phyloP scores from a whole-genome alignment of 257 asterid genomes.

The Datura wrightii region DNA sequence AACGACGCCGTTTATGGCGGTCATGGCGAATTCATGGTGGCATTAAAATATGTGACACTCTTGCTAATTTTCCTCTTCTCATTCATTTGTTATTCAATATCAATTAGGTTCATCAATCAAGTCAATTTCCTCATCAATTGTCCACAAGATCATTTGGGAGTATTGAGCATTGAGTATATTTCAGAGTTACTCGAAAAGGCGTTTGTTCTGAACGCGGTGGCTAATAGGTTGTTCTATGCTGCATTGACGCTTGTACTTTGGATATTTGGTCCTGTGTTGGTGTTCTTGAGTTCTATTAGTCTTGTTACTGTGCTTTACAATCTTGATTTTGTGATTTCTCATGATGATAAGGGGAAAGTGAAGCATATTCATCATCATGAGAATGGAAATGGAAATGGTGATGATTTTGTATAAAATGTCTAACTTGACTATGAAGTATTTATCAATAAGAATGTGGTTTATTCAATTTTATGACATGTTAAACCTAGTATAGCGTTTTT shows the following conservation, averaged over 20 bases:
- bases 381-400: constrained; percentile 30
- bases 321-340: constrained; percentile 59
- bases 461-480: not conserved
- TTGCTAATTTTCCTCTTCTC: constrained; percentile 74
- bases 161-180: constrained; percentile 65
- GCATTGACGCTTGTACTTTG: constrained; percentile 82
- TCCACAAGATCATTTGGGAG: constrained; percentile 51
- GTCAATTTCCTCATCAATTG: constrained; percentile 86
- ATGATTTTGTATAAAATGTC: not conserved
- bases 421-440: not conserved
- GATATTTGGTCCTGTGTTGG: constrained; percentile 94
- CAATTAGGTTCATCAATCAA: constrained; percentile 81
- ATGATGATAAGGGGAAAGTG: constrained; percentile 41
- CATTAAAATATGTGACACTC: constrained; percentile 73
- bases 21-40: constrained; percentile 91
- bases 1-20: constrained; percentile 82
- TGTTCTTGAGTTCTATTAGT: constrained; percentile 62
- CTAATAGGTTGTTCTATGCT: constrained; percentile 78
- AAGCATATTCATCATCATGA: not conserved
- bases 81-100: constrained; percentile 79
- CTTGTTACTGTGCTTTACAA: constrained; percentile 83
- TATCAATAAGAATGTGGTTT: not conserved
- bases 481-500: too few species aligned
- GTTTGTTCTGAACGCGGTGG: constrained; percentile 64
- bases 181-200: constrained; percentile 72